These are phyloP conservation scores for Cytospora chrysosperma DNA, from an alignment of 2,329 filamentous ascomycete species.

Conservation along the genomic window DNA sequence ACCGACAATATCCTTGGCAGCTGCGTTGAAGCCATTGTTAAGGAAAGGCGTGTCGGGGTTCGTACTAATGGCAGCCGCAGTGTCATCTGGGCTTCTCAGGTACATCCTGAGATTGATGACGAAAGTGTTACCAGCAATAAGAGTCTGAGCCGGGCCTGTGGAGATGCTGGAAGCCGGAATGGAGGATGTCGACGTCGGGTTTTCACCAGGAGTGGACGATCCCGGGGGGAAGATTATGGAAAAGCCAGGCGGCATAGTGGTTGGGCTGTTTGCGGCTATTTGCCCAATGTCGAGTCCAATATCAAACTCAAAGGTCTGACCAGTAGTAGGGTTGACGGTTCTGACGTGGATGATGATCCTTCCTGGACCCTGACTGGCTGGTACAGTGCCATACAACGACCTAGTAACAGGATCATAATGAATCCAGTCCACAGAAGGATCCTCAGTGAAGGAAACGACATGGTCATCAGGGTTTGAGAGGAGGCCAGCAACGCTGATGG, in stretches of 20 bases:
- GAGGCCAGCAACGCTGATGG: not conserved
- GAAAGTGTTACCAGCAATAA: not conserved
- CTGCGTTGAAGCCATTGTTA: not conserved
- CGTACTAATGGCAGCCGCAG: not conserved
- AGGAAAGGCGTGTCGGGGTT: constrained; percentile 6
- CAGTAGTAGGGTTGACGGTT: not conserved
- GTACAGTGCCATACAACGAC: constrained; percentile 6
- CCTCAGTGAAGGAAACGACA: constrained; percentile 2
- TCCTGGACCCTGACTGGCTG: not conserved
- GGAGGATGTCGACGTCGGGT: not conserved
- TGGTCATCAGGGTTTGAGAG: not conserved
- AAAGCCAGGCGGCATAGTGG: not conserved
- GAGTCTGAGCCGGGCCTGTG: not conserved
- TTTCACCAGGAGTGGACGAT: not conserved
- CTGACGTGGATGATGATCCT: not conserved
- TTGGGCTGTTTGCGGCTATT: not conserved
- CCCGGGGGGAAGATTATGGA: not conserved
- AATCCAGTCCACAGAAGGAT: not conserved
- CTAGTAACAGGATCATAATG: constrained; percentile 13
- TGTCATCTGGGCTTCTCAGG: not conserved
- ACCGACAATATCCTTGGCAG: not conserved
- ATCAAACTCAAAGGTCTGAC: not conserved
- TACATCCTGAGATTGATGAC: constrained; percentile 1
- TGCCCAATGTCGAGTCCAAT: not conserved
- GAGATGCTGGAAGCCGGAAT: not conserved